phyloP scores from a whole-genome alignment of 768 basidiomycete genomes.

The Mycena vulgaris region DNA sequence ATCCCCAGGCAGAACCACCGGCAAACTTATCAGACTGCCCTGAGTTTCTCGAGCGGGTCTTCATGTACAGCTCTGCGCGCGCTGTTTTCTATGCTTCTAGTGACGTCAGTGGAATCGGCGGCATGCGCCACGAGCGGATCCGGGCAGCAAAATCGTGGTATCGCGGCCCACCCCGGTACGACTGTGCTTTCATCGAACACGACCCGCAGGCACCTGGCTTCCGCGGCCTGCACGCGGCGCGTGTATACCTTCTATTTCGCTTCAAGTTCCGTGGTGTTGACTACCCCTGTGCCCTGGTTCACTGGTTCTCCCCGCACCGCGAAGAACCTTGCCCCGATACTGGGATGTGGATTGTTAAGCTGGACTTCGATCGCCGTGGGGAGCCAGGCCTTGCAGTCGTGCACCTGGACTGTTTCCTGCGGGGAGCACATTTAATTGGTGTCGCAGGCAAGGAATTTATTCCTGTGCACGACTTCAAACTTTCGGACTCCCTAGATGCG shows the following conservation, averaged over 20 bases:
- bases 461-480: constrained; percentile 11
- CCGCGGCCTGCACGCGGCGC: constrained; percentile 42
- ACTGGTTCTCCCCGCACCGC: constrained; percentile 42
- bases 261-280: constrained; percentile 36
- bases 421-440: constrained; percentile 37
- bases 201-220: constrained; percentile 35
- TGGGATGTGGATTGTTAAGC: constrained; percentile 46
- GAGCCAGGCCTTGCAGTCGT: constrained; percentile 24
- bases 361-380: constrained; percentile 26
- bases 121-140: constrained; percentile 48
- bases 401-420: constrained; percentile 25
- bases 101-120: constrained; percentile 44
- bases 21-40: constrained; percentile 16
- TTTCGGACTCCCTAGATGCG: constrained; percentile 27
- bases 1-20: background rate
- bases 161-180: constrained; percentile 35
- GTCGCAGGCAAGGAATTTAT: constrained; percentile 19
- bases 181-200: constrained; percentile 43
- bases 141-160: constrained; percentile 42
- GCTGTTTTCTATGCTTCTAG: constrained; percentile 47
- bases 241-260: constrained; percentile 43
- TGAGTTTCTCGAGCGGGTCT: constrained; percentile 13
- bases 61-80: constrained; percentile 35
- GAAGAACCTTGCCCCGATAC: constrained; percentile 41
- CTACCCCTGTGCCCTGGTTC: constrained; percentile 47